Conservation (phyloP, 2,329 filamentous ascomycete species). For the Waltergamsia citrina region DNA sequence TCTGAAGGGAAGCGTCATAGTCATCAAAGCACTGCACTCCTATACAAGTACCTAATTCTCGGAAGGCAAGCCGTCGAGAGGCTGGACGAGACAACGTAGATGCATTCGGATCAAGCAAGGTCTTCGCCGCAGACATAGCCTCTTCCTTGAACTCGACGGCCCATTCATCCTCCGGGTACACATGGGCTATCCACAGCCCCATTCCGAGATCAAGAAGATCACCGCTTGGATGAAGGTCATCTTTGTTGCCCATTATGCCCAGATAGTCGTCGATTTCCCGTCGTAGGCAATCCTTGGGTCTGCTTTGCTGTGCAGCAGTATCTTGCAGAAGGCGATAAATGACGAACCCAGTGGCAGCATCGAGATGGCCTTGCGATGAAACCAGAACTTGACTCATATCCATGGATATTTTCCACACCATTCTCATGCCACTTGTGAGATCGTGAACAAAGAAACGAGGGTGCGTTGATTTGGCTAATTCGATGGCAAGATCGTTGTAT, state of each 20-base stretch:
- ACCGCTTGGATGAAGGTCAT: conserved; percentile 29
- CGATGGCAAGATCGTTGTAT: conserved; percentile 41
- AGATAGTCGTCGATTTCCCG: conserved; percentile 44
- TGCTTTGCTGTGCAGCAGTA: conserved; percentile 18
- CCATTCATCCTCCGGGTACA: conserved; percentile 38
- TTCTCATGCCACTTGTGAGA: conserved; percentile 11
- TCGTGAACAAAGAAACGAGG: conserved; percentile 33
- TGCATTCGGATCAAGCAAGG: conserved; percentile 10
- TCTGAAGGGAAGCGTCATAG: conserved; percentile 19
- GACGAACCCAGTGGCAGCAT: conserved; percentile 44
- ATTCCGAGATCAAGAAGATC: conserved; percentile 50
- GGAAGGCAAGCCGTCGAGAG: conserved; percentile 33
- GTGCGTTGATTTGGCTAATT: conserved; percentile 42
- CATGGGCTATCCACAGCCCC: conserved; percentile 47
- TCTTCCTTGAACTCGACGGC: conserved; percentile 23
- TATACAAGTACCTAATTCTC: conserved; percentile 43
- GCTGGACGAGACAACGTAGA: conserved; percentile 12
- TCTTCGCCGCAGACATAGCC: conserved; percentile 15
- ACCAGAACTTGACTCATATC: conserved; percentile 38
- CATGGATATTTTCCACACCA: conserved; percentile 49
- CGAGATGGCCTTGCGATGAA: conserved; percentile 41
- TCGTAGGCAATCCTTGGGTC: conserved; percentile 21
- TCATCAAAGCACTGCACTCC: conserved; percentile 31
- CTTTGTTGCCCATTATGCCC: conserved; percentile 33
- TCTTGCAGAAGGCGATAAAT: conserved; percentile 37